Percentiles rank a stretch among this genome's conserved stretches.
Conservation (phyloP, 768 basidiomycete genomes). For the Psilocybe tampanensis region DNA sequence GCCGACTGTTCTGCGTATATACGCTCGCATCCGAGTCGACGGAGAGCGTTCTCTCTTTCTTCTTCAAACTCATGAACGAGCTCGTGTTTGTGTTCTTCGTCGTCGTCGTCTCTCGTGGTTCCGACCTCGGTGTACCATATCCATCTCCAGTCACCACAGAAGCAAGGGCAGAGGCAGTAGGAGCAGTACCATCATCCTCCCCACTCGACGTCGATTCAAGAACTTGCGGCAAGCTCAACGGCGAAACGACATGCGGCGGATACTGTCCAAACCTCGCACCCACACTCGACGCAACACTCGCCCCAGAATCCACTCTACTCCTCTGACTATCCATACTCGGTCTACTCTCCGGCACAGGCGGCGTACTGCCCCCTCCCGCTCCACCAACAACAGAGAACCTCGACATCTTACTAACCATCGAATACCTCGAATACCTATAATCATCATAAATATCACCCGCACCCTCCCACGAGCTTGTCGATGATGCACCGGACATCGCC, state of each 20-base stretch:
- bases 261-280: too few relatives aligned
- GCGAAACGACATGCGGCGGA: too few relatives aligned
- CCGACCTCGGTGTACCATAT: too few relatives aligned
- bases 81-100: not conserved
- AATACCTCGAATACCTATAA: constrained; percentile 72
- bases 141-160: too few relatives aligned
- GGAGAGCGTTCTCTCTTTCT: constrained; percentile 20
- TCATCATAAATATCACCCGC: constrained; percentile 79
- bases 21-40: constrained; percentile 37
- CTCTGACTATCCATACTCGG: constrained; percentile 17
- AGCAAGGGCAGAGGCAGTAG: too few relatives aligned
- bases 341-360: constrained; percentile 22
- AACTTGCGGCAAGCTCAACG: too few relatives aligned
- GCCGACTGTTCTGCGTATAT: constrained; percentile 35
- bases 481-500: constrained; percentile 15
- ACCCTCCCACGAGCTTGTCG: constrained; percentile 56
- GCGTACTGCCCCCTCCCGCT: constrained; percentile 2
- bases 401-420: constrained; percentile 44
- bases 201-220: too few relatives aligned
- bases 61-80: not conserved
- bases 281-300: too few relatives aligned
- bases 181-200: too few relatives aligned
- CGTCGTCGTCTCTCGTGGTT: too few relatives aligned
- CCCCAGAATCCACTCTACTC: not conserved
- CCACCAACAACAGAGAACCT: constrained; percentile 17